Base-by-base conservation (phyloP, 2,329 filamentous ascomycete genomes). In the Podosphaera aphanis region DNA sequence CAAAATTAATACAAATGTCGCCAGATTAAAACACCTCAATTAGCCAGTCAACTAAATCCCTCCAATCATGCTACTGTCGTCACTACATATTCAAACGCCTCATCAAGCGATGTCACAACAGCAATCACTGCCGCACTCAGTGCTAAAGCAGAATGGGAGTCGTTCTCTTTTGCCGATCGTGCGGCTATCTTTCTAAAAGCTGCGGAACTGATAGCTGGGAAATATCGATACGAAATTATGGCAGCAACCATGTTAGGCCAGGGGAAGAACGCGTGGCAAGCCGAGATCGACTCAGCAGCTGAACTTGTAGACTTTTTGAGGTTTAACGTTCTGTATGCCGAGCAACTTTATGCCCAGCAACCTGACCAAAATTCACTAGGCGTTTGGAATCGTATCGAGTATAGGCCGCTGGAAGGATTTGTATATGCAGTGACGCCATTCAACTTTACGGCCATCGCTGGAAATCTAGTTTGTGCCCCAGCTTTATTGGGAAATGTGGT, bases 251-350 rank as follows among this genome's bases (percentile, higher is more conserved):
- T 95, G 75, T 69, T 93, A 27, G 90, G 88, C 49, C 88, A 98
- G 65, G 88, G 90, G 57, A 95, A 95, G 74, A 95, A 94, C 62
- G 84, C 83, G 42, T 95, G 85, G 85, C 88, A 98, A 64, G 88
- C 90, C n/a, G 88, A 98, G 70, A 95, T 95, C 52, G 88, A 95
- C 62, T 73, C 86, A 35, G 88, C 88, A 16, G 88, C 88, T 7
- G 90, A 98, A 69, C 65, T 93, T 55, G 79, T 75, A 55, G 88
- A 98, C 61, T 95, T 95, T 64, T 67, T 95, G 60, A 76, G 85
- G 59, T 93, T 94, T 68, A 90, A 90, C 59, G 88, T 94, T 45
- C 77, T 86, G 61, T 94, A 90, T 59, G 88, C 88, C 23, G 79
- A 93, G 64, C 83, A 94, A 60, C 67, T 93, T 47, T 93, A 94